Evolutionary conservation across 805 yeast species (phyloP).

Genomic region (Cyberlindnera japonica): DNA sequence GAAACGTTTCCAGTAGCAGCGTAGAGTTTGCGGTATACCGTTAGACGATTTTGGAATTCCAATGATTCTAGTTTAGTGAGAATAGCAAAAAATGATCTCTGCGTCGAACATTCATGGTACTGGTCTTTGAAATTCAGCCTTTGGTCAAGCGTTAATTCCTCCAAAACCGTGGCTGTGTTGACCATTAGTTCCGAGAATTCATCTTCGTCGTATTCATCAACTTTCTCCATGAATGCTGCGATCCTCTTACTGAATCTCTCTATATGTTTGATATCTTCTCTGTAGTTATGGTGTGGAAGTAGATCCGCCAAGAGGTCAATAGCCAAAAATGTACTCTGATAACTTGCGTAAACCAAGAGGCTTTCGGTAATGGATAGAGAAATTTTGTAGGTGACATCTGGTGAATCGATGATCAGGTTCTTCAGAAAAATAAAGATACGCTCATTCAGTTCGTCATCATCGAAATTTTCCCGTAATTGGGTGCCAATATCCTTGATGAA

Average conservation of each 20-base stretch:
- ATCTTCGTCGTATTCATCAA: slow-evolving; percentile 21
- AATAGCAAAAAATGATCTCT: slow-evolving; percentile 7
- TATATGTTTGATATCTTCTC: slow-evolving; percentile 8
- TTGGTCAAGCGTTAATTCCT: slow-evolving; percentile 19
- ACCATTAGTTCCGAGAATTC: slow-evolving; percentile 22
- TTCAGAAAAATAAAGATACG: slow-evolving; percentile 16
- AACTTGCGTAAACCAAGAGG: slow-evolving; percentile 15
- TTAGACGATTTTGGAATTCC: slow-evolving; percentile 22
- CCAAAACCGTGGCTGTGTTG: slow-evolving; percentile 18
- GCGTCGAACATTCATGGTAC: slow-evolving; percentile 12
- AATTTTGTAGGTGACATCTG: slow-evolving; percentile 12
- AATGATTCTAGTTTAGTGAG: slow-evolving; percentile 7
- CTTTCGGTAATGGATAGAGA: slow-evolving; percentile 12
- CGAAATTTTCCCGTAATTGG: slow-evolving; percentile 19
- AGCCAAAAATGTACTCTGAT: slow-evolving; percentile 13
- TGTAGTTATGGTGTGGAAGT: slow-evolving; percentile 8
- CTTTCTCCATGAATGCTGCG: neutral
- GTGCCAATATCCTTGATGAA: slow-evolving; percentile 11
- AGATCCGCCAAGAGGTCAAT: slow-evolving; percentile 20
- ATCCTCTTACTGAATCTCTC: slow-evolving; percentile 12
- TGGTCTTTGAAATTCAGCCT: slow-evolving; percentile 13
- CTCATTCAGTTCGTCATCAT: slow-evolving; percentile 22
- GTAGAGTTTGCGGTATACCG: slow-evolving; percentile 21
- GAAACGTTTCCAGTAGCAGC: slow-evolving; percentile 28
- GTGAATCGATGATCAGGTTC: slow-evolving; percentile 21